Evolutionary conservation across 441 rosid species (phyloP).

Genomic region (Erodium texanum): DNA sequence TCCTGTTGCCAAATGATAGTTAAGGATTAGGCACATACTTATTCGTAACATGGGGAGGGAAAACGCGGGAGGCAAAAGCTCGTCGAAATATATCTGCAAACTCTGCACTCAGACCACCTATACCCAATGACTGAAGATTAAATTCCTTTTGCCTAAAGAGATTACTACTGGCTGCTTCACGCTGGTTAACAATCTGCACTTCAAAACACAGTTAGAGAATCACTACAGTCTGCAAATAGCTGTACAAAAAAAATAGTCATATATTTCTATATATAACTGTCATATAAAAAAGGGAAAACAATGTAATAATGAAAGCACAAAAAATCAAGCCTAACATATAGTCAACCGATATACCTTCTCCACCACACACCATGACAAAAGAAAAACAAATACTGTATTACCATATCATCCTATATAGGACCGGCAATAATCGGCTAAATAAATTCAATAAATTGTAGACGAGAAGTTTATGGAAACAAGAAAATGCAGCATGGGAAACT

Average conservation of each 20-base stretch:
- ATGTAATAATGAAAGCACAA: not conserved
- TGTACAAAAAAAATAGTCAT: too few species aligned
- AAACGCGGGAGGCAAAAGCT: conserved; percentile 95
- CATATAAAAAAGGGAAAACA: not conserved
- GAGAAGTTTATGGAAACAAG: not conserved
- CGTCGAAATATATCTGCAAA: conserved; percentile 96
- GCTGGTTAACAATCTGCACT: conserved; percentile 82
- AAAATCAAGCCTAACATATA: not conserved
- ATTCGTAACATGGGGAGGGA: conserved; percentile 81
- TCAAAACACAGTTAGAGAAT: conserved; percentile 16
- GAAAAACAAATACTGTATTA: not conserved
- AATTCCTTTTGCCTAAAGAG: conserved; percentile 92
- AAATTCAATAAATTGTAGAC: not conserved
- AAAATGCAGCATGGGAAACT: conserved; percentile 2
- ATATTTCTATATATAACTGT: not conserved
- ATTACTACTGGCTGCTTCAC: conserved; percentile 95
- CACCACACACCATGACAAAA: not conserved
- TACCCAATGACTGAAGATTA: conserved; percentile 84
- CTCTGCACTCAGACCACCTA: conserved; percentile 95
- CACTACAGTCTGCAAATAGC: conserved; percentile 4
- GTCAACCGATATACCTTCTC: not conserved
- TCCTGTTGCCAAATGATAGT: not conserved
- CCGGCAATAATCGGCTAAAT: not conserved
- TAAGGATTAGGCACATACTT: conserved; percentile 40
- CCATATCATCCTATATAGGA: not conserved